phyloP scores from a whole-genome alignment of 371 early-diverging fungal genomes.

The Mucor indicus region DNA sequence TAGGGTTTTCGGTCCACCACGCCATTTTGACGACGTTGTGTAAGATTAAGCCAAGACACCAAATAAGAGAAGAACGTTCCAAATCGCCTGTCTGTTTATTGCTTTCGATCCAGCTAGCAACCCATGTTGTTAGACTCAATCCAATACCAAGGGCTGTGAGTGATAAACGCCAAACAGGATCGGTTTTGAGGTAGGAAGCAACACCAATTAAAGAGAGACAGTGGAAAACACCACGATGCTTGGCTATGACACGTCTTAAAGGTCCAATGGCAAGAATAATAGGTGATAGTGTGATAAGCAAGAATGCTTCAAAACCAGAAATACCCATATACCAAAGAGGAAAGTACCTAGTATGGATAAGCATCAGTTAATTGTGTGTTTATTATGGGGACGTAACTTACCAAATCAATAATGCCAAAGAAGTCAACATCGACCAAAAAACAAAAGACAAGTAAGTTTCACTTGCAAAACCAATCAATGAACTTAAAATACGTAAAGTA shows the following conservation, averaged over 20 bases:
- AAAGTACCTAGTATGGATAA: slow-evolving; percentile 63
- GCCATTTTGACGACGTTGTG: slow-evolving; percentile 72
- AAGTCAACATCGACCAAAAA: slow-evolving; percentile 79
- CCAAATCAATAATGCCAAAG: slow-evolving; percentile 75
- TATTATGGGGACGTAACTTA: no score
- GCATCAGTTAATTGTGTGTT: no score
- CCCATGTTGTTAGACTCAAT: slow-evolving; percentile 57
- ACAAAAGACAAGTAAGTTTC: slow-evolving; percentile 68
- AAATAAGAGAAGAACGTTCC: slow-evolving; percentile 61
- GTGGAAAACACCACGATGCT: slow-evolving; percentile 58
- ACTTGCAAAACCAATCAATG: slow-evolving; percentile 35
- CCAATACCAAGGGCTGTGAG: slow-evolving; percentile 60
- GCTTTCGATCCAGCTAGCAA: slow-evolving; percentile 56
- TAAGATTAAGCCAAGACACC: slow-evolving; percentile 66
- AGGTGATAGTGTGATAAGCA: slow-evolving; percentile 62
- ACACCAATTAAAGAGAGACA: slow-evolving; percentile 60
- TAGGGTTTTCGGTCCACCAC: slow-evolving; percentile 78
- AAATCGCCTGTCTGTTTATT: slow-evolving; percentile 50
- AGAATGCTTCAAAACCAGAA: slow-evolving; percentile 75
- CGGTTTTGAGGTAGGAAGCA: slow-evolving; percentile 53
- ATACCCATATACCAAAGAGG: slow-evolving; percentile 87
- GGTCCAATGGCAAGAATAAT: slow-evolving; percentile 61
- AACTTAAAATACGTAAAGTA: slow-evolving; percentile 19
- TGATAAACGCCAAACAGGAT: slow-evolving; percentile 62
- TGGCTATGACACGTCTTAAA: slow-evolving; percentile 53